Conservation (phyloP, 805 yeast species). For the Aciculoconidium aculeatum region DNA sequence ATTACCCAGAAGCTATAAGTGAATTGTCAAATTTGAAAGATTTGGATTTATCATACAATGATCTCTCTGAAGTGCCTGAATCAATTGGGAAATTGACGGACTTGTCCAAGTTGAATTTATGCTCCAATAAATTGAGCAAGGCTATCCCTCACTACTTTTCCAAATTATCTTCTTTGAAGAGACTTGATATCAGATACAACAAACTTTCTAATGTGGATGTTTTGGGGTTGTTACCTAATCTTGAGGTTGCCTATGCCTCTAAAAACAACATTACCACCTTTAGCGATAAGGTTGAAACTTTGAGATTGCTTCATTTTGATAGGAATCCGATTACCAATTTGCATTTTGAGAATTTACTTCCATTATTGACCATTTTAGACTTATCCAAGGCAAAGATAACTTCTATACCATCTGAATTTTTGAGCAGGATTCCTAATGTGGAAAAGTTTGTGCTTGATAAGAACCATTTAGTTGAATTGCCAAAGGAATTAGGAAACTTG, state of each 20-base stretch:
- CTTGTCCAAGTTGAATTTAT: constrained; percentile 63
- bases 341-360: constrained; percentile 46
- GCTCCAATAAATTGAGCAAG: constrained; percentile 61
- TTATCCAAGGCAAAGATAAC: constrained; percentile 80
- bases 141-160: constrained; percentile 49
- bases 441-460: constrained; percentile 73
- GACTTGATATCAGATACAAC: constrained; percentile 76
- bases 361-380: constrained; percentile 63
- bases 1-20: constrained; percentile 61
- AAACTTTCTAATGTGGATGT: constrained; percentile 48
- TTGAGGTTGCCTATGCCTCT: constrained; percentile 69
- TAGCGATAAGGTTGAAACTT: constrained; percentile 52
- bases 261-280: constrained; percentile 73
- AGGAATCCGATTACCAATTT: constrained; percentile 80
- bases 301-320: constrained; percentile 68
- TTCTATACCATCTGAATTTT: constrained; percentile 58
- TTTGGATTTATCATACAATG: constrained; percentile 79
- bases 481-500: constrained; percentile 59
- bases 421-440: constrained; percentile 55
- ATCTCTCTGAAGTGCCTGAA: constrained; percentile 54
- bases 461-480: constrained; percentile 75
- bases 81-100: constrained; percentile 53
- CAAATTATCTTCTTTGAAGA: constrained; percentile 50
- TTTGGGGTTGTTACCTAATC: constrained; percentile 49
- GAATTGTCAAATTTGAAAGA: constrained; percentile 53